These are phyloP conservation scores for Ensete glaucum DNA, from an alignment of 176 grass and related monocot species.

Conservation along the genomic window DNA sequence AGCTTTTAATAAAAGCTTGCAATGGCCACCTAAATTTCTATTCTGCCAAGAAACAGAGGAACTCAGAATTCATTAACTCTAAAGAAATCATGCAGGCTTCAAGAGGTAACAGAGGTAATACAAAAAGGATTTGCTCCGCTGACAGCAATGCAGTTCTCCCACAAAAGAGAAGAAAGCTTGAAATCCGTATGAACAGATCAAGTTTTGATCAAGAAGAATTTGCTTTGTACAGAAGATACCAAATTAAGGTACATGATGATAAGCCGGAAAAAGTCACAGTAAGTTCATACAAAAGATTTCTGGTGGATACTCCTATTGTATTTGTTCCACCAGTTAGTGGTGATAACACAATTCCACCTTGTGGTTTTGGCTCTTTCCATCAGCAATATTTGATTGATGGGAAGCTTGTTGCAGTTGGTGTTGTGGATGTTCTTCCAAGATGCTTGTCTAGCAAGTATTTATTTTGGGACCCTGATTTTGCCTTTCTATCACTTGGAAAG, in stretches of 20 bases:
- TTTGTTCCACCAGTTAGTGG: conserved; percentile 48
- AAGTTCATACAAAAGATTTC: conserved; percentile 70
- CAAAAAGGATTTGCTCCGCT: conserved; percentile 33
- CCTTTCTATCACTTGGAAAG: conserved; percentile 90
- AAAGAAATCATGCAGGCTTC: conserved; percentile 23
- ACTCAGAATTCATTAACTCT: conserved; percentile 15
- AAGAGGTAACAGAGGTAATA: conserved; percentile 29
- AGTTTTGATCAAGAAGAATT: conserved; percentile 85
- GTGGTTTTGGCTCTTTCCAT: conserved; percentile 94
- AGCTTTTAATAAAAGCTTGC: conserved; percentile 66
- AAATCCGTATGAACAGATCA: conserved; percentile 59
- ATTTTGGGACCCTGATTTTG: conserved; percentile 96
- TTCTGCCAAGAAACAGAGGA: conserved; percentile 25
- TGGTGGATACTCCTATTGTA: conserved; percentile 73
- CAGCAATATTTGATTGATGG: conserved; percentile 94
- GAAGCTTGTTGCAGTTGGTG: conserved; percentile 91
- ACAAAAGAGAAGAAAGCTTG: conserved; percentile 63
- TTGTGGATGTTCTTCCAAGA: conserved; percentile 86
- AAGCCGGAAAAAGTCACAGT: conserved; percentile 50
- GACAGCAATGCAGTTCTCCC: conserved; percentile 17
- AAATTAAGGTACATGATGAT: conserved; percentile 77
- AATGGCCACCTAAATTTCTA: conserved; percentile 96
- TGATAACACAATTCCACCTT: conserved; percentile 50
- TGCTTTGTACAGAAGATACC: conserved; percentile 75
- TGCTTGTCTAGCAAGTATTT: conserved; percentile 98